These are phyloP conservation scores for Calonectria leucothoes DNA, from an alignment of 2,329 filamentous ascomycete genomes.

Conservation along the genomic window DNA sequence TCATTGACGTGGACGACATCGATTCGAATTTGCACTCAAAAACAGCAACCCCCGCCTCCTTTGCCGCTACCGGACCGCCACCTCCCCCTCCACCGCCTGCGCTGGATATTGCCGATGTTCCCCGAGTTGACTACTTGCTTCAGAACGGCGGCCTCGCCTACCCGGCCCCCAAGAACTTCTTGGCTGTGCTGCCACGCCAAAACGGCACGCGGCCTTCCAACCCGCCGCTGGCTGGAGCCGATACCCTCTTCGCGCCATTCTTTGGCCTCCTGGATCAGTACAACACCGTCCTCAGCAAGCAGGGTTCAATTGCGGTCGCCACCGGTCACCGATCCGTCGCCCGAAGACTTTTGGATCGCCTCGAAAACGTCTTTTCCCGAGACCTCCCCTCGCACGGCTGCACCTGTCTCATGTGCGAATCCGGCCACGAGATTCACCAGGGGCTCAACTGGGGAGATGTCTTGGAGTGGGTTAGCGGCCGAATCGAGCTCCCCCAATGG, in stretches of 20 bases:
- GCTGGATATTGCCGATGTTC: constrained; percentile 75
- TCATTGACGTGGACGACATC: constrained; percentile 51
- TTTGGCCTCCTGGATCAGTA: constrained; percentile 89
- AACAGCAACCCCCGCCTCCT: constrained; percentile 53
- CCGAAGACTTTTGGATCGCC: constrained; percentile 84
- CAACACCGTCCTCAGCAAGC: constrained; percentile 80
- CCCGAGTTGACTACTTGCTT: constrained; percentile 90
- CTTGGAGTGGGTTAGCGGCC: constrained; percentile 89
- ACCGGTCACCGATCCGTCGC: constrained; percentile 97
- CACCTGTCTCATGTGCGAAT: constrained; percentile 84
- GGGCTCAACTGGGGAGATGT: constrained; percentile 97
- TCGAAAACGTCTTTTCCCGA: constrained; percentile 94
- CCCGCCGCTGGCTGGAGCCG: constrained; percentile 73
- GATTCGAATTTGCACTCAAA: constrained; percentile 47
- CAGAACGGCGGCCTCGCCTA: constrained; percentile 86
- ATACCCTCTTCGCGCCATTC: constrained; percentile 84
- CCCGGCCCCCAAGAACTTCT: constrained; percentile 77
- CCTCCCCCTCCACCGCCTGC: constrained; percentile 80
- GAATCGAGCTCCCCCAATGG: constrained; percentile 87
- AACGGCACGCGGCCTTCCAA: constrained; percentile 70
- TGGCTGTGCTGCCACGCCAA: constrained; percentile 71
- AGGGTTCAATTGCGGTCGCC: constrained; percentile 92
- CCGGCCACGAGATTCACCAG: constrained; percentile 68
- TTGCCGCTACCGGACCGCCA: constrained; percentile 52
- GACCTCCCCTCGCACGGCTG: constrained; percentile 92